Conservation (phyloP, 2,329 filamentous ascomycete genomes). For the Exutisphaerella laricina region DNA sequence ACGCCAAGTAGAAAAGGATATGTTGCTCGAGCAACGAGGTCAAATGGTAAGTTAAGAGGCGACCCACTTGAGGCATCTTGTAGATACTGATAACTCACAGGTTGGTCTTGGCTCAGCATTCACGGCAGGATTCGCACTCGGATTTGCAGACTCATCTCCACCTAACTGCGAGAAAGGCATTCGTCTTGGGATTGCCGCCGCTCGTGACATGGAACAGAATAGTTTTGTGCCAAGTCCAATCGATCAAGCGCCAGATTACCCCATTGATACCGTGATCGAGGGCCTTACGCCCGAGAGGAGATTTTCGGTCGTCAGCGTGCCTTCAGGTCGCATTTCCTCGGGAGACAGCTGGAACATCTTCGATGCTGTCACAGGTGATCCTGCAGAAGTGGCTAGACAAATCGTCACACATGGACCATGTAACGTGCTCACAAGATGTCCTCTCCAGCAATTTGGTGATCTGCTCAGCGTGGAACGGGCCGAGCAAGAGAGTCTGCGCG, state of each 20-base stretch:
- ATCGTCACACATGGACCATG: constrained; percentile 29
- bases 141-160: constrained; percentile 28
- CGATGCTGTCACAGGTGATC: constrained; percentile 30
- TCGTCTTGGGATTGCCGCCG: constrained; percentile 27
- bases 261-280: constrained; percentile 24
- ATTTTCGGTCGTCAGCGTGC: constrained; percentile 28
- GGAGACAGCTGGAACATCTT: constrained; percentile 34
- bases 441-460: constrained; percentile 25
- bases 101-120: constrained; percentile 30
- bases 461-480: constrained; percentile 28
- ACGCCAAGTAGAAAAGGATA: constrained; percentile 23
- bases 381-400: constrained; percentile 30
- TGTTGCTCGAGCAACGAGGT: constrained; percentile 6
- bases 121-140: constrained; percentile 32
- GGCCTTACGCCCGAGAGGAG: constrained; percentile 22
- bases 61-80: not conserved
- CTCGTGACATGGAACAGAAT: constrained; percentile 21
- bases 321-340: constrained; percentile 30
- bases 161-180: constrained; percentile 29
- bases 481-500: constrained; percentile 31
- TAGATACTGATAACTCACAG: constrained; percentile 15
- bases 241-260: constrained; percentile 28
- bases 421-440: constrained; percentile 29
- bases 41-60: constrained; percentile 15
- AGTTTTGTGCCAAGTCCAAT: constrained; percentile 26